These are phyloP conservation scores for Pelargonium fulgidum DNA, from an alignment of 441 rosid species.

Conservation along the genomic window DNA sequence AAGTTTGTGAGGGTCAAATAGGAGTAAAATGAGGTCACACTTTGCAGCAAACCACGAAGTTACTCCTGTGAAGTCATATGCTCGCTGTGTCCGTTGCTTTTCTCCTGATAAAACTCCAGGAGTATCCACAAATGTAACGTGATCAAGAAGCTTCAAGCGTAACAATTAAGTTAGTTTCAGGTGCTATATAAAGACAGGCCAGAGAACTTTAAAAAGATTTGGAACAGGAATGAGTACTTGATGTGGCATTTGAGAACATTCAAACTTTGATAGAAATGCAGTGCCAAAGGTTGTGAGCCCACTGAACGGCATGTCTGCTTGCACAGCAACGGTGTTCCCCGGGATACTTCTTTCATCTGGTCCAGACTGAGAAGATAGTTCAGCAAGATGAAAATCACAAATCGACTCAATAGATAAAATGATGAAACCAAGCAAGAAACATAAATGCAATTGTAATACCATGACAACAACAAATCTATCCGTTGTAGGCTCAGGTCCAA, in stretches of 20 bases:
- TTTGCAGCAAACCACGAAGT: conserved; percentile 98
- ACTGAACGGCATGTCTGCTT: conserved; percentile 93
- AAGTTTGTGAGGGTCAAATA: conserved; percentile 93
- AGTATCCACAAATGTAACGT: conserved; percentile 79
- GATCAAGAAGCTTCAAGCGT: conserved; percentile 75
- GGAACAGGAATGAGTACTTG: too few relatives aligned
- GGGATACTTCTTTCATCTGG: conserved; percentile 96
- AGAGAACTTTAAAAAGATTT: too few relatives aligned
- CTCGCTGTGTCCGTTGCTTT: conserved; percentile 79
- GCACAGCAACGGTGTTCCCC: conserved; percentile 89
- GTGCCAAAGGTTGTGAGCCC: conserved; percentile 91
- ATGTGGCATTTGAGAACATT: conserved; percentile 99
- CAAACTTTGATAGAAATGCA: conserved; percentile 89
- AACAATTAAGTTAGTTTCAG: conserved; percentile 17
- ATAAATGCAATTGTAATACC: conserved; percentile 57
- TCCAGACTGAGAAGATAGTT: conserved; percentile 50
- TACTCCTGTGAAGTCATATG: conserved; percentile 87
- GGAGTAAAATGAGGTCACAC: conserved; percentile 89
- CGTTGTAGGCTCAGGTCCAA: conserved; percentile 98
- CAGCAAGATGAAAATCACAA: background rate
- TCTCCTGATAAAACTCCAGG: conserved; percentile 96
- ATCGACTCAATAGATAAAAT: too few relatives aligned
- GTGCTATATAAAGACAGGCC: too few relatives aligned
- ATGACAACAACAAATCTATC: conserved; percentile 95
- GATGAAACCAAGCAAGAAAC: too few relatives aligned